Conservation (phyloP, 2,329 filamentous ascomycete species). For the Cordyceps tenuipes region DNA sequence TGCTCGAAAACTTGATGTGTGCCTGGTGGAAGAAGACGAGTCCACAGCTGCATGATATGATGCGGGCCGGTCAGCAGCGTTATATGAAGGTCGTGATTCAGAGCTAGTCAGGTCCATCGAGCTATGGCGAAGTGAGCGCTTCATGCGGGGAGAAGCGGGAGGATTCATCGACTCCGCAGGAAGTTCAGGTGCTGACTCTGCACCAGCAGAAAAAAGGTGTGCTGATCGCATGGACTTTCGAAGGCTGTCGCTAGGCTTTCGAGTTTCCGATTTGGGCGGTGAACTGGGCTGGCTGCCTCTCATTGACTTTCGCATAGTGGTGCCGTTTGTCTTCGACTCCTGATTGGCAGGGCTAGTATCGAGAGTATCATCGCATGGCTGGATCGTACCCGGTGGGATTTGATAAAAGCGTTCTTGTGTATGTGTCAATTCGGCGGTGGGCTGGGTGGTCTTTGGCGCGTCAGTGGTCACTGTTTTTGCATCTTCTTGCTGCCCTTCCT, state of each 20-base stretch:
- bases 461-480: background rate
- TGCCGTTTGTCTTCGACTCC: background rate
- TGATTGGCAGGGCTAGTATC: background rate
- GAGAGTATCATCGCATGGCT: slow-evolving; percentile 16
- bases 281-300: slow-evolving; percentile 7
- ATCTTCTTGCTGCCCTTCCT: slow-evolving; percentile 25
- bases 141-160: background rate
- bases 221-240: slow-evolving; percentile 21
- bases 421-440: slow-evolving; percentile 18
- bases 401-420: slow-evolving; percentile 29
- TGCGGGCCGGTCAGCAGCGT: slow-evolving; percentile 18
- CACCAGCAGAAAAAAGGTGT: background rate
- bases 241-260: slow-evolving; percentile 19
- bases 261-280: background rate
- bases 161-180: background rate
- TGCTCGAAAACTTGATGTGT: slow-evolving; percentile 20
- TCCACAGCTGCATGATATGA: slow-evolving; percentile 23
- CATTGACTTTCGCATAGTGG: slow-evolving; percentile 16
- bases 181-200: background rate
- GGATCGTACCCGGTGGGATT: slow-evolving; percentile 28
- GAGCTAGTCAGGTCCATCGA: slow-evolving; percentile 1
- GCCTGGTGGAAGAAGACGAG: slow-evolving; percentile 14
- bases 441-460: slow-evolving; percentile 10
- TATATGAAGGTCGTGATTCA: slow-evolving; percentile 8
- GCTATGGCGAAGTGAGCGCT: slow-evolving; percentile 7